Evolutionary conservation across 148 eudicot genomes (phyloP).

Genomic region (Chenopodium suecicum): DNA sequence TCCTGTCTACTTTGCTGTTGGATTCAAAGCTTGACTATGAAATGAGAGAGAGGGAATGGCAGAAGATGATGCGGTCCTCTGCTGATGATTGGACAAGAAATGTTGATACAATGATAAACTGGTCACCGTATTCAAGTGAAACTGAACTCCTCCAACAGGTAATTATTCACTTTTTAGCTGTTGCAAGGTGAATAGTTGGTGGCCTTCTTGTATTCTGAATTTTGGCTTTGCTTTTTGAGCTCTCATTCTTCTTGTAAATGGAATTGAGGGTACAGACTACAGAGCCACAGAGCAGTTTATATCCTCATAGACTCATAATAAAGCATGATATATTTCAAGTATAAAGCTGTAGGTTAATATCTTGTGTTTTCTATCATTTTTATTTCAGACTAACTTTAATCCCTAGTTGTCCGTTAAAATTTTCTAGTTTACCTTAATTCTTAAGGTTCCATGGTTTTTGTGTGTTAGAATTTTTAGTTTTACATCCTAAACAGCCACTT

Average conservation of each 20-base stretch:
- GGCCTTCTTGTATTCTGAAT: background rate
- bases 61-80: conserved; percentile 51
- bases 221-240: background rate
- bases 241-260: background rate
- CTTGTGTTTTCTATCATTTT: background rate
- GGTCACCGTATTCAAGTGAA: conserved; percentile 95
- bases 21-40: conserved; percentile 74
- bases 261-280: background rate
- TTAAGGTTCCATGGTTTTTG: background rate
- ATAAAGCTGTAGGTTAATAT: background rate
- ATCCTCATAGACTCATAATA: no score
- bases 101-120: conserved; percentile 60
- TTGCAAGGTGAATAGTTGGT: background rate
- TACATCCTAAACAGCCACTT: background rate
- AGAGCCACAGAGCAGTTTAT: background rate
- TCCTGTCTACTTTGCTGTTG: conserved; percentile 13
- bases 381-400: background rate
- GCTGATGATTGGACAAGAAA: conserved; percentile 67
- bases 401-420: no score
- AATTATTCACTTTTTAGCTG: conserved; percentile 12
- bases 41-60: conserved; percentile 51
- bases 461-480: background rate
- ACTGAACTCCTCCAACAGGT: conserved; percentile 89
- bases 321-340: background rate
- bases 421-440: background rate